Conservation (phyloP, 805 yeast species). For the Metschnikowia colocasiae region DNA sequence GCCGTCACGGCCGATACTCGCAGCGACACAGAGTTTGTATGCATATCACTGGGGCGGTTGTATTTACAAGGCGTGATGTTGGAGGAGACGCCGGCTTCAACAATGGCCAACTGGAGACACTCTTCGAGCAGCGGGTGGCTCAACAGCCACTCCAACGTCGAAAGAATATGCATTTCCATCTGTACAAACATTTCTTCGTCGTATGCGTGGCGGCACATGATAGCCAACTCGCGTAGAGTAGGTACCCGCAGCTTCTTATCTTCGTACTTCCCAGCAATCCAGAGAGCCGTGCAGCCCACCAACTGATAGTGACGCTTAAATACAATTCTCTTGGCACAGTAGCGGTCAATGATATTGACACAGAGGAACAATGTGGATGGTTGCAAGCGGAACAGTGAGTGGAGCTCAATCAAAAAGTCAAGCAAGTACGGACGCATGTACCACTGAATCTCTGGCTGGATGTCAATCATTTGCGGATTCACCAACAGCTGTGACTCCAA, state of each 20-base stretch:
- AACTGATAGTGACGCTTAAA: slow-evolving; percentile 46
- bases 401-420: slow-evolving; percentile 43
- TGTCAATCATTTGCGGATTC: slow-evolving; percentile 49
- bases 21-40: slow-evolving; percentile 19
- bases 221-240: slow-evolving; percentile 48
- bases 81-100: slow-evolving; percentile 28
- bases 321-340: slow-evolving; percentile 44
- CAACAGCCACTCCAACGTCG: slow-evolving; percentile 42
- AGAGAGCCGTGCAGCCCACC: slow-evolving; percentile 46
- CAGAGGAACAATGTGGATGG: slow-evolving; percentile 43
- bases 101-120: slow-evolving; percentile 42
- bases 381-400: slow-evolving; percentile 38
- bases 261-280: slow-evolving; percentile 52
- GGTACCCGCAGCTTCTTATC: slow-evolving; percentile 60
- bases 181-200: slow-evolving; percentile 51
- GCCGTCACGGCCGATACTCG: slow-evolving; percentile 52
- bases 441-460: slow-evolving; percentile 48
- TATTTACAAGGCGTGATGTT: slow-evolving; percentile 24
- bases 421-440: slow-evolving; percentile 45
- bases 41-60: slow-evolving; percentile 17
- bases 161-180: slow-evolving; percentile 43
- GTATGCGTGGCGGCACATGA: slow-evolving; percentile 57
- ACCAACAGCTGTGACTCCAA: slow-evolving; percentile 41
- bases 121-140: slow-evolving; percentile 52
- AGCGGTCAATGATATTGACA: slow-evolving; percentile 43